These are phyloP conservation scores for Cryptosporidium meleagridis DNA, from an alignment of 169 alveolate species.

Conservation along the genomic window DNA sequence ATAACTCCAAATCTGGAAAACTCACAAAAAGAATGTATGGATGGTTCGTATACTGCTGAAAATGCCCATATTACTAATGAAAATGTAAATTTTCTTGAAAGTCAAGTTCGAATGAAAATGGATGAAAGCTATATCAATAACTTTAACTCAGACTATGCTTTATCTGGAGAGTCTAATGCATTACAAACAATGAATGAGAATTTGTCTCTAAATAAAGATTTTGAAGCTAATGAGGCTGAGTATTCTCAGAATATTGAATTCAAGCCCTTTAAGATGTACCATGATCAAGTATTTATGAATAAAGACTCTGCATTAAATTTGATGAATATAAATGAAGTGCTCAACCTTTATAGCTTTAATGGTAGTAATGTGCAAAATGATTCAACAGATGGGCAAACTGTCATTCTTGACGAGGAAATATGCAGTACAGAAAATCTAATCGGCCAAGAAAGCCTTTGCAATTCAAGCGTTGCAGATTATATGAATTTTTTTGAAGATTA, in stretches of 20 bases:
- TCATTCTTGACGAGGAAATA: constrained; percentile 40
- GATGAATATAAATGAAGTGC: constrained; percentile 38
- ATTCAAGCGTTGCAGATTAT: background rate
- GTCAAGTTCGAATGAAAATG: background rate
- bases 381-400: constrained; percentile 49
- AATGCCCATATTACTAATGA: background rate
- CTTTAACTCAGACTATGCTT: constrained; percentile 11
- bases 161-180: background rate
- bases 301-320: constrained; percentile 24
- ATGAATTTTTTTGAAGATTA: constrained; percentile 14
- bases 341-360: background rate
- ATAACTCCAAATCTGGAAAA: background rate
- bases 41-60: background rate
- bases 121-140: constrained; percentile 28
- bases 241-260: constrained; percentile 9
- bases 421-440: background rate
- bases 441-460: background rate
- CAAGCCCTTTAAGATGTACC: constrained; percentile 61
- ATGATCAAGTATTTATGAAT: constrained; percentile 30
- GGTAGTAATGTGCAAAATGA: constrained; percentile 4
- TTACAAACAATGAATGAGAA: background rate
- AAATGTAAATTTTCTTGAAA: background rate
- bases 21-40: background rate
- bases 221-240: background rate
- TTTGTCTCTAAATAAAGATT: background rate